phyloP scores from a whole-genome alignment of 164 flowering plant species.

The Vitis vinifera region ASM3070453v1 NC_081813.1:13441501-13442000 shows the following conservation, averaged over 20 bases:
- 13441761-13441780: no score
- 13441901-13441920: constrained; percentile 97
- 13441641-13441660: constrained; percentile 97
- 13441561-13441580: constrained; percentile 86
- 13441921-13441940: constrained; percentile 92
- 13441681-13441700: constrained; percentile 93
- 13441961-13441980: no score
- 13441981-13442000: no score
- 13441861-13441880: constrained; percentile 72
- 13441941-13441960: constrained; percentile 57
- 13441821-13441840: constrained; percentile 69
- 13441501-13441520: no score
- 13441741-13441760: no score
- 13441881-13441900: constrained; percentile 94
- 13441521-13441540: not conserved
- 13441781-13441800: no score
- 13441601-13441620: constrained; percentile 98
- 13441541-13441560: constrained; percentile 79
- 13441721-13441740: constrained; percentile 67
- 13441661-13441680: constrained; percentile 88
- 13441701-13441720: no score
- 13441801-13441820: constrained; percentile 74
- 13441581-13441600: constrained; percentile 83
- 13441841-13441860: constrained; percentile 82
- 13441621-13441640: constrained; percentile 99